A percentile compares a stretch with the other conserved stretches of the same genome.
phyloP scores from a whole-genome alignment of 495 filamentous ascomycete genomes.

The Cenococcum geophilum region DNA sequence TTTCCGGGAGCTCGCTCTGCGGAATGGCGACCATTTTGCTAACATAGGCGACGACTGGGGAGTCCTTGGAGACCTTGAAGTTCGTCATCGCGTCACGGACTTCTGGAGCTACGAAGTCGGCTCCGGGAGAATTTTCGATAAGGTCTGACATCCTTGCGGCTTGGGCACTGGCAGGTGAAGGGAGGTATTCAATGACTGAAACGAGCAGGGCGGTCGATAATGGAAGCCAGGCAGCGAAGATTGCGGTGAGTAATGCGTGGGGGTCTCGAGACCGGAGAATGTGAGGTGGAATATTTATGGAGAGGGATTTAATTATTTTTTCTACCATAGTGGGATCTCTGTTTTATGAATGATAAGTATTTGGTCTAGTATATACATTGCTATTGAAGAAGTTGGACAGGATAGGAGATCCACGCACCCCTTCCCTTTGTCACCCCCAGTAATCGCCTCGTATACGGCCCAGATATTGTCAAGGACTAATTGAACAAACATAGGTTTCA shows the following conservation, averaged over 20 bases:
- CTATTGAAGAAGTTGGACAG: slow-evolving; percentile 20
- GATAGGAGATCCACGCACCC: slow-evolving; percentile 51
- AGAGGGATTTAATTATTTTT: slow-evolving; percentile 90
- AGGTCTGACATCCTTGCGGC: slow-evolving; percentile 71
- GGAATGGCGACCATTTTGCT: slow-evolving; percentile 98
- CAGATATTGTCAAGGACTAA: slow-evolving; percentile 93
- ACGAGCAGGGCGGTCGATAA: slow-evolving; percentile 89
- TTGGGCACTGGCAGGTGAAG: slow-evolving; percentile 79
- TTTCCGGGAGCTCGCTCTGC: slow-evolving; percentile 78
- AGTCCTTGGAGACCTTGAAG: slow-evolving; percentile 60
- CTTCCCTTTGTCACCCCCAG: slow-evolving; percentile 71
- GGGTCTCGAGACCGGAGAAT: slow-evolving; percentile 80
- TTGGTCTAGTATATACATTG: slow-evolving; percentile 32
- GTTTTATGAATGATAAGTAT: slow-evolving; percentile 34
- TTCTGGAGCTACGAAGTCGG: slow-evolving; percentile 56
- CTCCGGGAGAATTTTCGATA: slow-evolving; percentile 74
- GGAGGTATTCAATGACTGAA: slow-evolving; percentile 87
- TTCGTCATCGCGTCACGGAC: slow-evolving; percentile 73
- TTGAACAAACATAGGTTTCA: slow-evolving; percentile 98
- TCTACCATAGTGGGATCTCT: slow-evolving; percentile 78
- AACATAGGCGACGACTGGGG: slow-evolving; percentile 88
- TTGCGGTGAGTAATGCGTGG: slow-evolving; percentile 69
- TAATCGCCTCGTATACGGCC: slow-evolving; percentile 92
- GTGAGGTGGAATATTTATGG: slow-evolving; percentile 74
- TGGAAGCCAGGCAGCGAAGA: slow-evolving; percentile 87